Evolutionary conservation across 2,329 filamentous ascomycete genomes (phyloP), one percentile per base, ranked within the genome.

Genomic region (Botrytis hyacinthi): DNA sequence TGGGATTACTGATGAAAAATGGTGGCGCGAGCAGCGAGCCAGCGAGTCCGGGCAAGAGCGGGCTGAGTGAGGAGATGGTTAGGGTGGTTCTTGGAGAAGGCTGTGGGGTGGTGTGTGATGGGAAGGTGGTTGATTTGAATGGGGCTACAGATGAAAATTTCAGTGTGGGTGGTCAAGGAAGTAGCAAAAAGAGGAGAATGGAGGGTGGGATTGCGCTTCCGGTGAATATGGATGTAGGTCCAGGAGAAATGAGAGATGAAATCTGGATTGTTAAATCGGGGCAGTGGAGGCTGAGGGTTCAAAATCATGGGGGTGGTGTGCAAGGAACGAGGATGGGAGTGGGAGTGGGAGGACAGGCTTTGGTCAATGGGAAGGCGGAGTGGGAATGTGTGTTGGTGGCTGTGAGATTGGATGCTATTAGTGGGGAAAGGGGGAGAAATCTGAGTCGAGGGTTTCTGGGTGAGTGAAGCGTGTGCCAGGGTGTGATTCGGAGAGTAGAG

Each of bases 331-430:
- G 86, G 93, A 82, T 91, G 93, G 74, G 86, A 93, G 85, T 97
- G 69, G 44, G 44, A 93, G 6, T 62, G 5, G n/a, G 22, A 29
- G 68, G 12, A 35, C 32, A 44, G 16, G 60, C 12, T 40, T 20
- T 42, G 3, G 26, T 73, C 14, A 82, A 82, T 68, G 86, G 86
- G 67, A 89, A 86, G 78, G 84, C 84, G 54, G 84, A 85, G 3
- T 85, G 91, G 73, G 92, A 95, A 82, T 91, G 93, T 74, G 86
- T 93, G 35, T 86, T 97, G 68, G 86, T 92, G 26, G 92, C 90
- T 0, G 92, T 95, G 48, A 94, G 93, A 81, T 80, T 97, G 40
- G 92, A 97, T 77, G 92, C 91, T 0, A 87, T 90, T 77, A 91
- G 87, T 71, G 87, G 86, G 12, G 89, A 95, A 82, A 84, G 86